Evolutionary conservation across 306 rosid genomes (phyloP).

Genomic region (Psophocarpus tetragonolobus): DNA sequence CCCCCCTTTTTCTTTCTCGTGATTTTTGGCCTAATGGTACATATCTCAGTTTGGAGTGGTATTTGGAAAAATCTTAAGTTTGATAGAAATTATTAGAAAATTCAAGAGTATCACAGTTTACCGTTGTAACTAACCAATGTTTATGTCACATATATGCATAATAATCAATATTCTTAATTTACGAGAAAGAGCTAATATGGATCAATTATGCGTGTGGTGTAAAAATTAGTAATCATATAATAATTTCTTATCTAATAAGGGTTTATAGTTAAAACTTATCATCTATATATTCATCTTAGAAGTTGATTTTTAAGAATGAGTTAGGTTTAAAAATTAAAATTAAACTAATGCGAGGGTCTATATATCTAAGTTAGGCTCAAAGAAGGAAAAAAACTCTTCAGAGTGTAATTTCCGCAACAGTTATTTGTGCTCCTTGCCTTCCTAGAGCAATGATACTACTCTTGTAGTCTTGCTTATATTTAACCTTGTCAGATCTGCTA

Average conservation of each 20-base stretch:
- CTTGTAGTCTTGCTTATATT: conserved; percentile 15
- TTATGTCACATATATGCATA: no score
- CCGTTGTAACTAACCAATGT: no score
- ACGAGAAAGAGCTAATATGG: no score
- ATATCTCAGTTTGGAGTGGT: background rate
- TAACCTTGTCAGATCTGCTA: conserved; percentile 33
- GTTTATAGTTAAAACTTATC: background rate
- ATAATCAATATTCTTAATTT: no score
- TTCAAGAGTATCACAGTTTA: no score
- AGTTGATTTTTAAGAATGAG: background rate
- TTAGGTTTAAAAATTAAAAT: background rate
- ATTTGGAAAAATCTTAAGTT: background rate
- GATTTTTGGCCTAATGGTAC: background rate
- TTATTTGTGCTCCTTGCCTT: background rate
- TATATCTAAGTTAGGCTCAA: background rate
- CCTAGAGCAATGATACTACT: conserved; percentile 13
- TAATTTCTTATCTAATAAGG: background rate
- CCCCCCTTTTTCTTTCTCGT: background rate
- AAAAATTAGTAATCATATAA: background rate
- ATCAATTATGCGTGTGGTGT: no score
- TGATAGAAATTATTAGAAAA: background rate
- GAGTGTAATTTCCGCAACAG: conserved; percentile 15
- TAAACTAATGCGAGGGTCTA: background rate
- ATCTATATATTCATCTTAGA: background rate
- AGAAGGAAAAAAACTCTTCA: background rate